Percentiles rank a stretch among this genome's conserved stretches.
phyloP scores from a whole-genome alignment of 345 rosid species.

The Balakata baccata region DNA sequence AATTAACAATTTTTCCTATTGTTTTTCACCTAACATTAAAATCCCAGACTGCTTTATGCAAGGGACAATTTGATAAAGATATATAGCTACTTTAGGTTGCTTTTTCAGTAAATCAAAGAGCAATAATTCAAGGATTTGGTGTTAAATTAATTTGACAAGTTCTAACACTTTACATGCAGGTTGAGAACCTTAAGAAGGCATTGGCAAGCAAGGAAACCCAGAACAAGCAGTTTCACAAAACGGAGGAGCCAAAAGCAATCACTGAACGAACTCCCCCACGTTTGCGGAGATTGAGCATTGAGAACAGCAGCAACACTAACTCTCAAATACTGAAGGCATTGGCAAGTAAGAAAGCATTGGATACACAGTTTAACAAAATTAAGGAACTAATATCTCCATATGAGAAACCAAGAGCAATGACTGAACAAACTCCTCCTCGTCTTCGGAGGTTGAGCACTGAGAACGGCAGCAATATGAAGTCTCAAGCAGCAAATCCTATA shows the following conservation, averaged over 20 bases:
- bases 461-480: conserved; percentile 46
- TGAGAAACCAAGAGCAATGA: conserved; percentile 32
- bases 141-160: background rate
- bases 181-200: conserved; percentile 81
- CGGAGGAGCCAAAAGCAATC: background rate
- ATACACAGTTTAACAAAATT: conserved; percentile 28
- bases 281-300: background rate
- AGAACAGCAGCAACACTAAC: background rate
- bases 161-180: conserved; percentile 34
- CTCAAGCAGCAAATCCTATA: conserved; percentile 32
- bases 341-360: conserved; percentile 43
- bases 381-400: conserved; percentile 46
- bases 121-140: background rate
- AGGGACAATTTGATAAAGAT: background rate
- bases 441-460: conserved; percentile 61
- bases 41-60: background rate
- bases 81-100: background rate
- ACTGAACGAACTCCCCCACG: conserved; percentile 44
- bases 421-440: conserved; percentile 70
- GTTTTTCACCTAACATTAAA: too few relatives aligned
- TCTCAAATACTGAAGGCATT: background rate
- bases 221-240: conserved; percentile 28
- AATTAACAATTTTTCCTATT: too few relatives aligned
- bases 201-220: conserved; percentile 54
- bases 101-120: background rate